phyloP scores from a whole-genome alignment of 2,329 filamentous ascomycete species.

The Colletotrichum sp. region DNA sequence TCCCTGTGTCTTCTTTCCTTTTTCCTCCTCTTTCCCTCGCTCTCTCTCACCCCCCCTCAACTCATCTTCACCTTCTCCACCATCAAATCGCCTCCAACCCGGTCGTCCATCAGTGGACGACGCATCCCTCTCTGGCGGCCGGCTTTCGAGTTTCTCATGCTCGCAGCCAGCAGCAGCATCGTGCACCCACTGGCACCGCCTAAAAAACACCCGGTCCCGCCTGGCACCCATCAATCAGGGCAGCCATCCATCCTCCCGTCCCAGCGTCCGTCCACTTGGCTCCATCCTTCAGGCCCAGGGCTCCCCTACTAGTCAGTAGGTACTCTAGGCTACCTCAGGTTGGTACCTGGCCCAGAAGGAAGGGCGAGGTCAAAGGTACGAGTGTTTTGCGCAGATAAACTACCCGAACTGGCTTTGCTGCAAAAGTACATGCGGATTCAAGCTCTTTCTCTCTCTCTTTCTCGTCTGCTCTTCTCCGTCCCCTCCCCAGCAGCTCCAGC shows the following conservation, averaged over 20 bases:
- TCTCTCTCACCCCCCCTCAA: conserved; percentile 25
- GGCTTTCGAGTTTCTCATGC: background rate
- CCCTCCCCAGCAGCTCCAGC: background rate
- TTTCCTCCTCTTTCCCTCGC: conserved; percentile 30
- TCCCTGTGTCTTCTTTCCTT: conserved; percentile 29
- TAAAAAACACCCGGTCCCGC: background rate
- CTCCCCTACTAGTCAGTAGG: background rate
- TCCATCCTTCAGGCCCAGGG: conserved; percentile 1
- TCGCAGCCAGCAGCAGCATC: background rate
- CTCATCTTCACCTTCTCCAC: background rate
- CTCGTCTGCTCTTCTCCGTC: background rate
- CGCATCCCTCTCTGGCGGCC: background rate
- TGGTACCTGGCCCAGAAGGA: background rate
- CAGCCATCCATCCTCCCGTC: conserved; percentile 6
- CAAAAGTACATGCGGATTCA: background rate
- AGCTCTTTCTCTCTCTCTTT: background rate
- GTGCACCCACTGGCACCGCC: background rate
- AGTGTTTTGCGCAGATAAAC: background rate
- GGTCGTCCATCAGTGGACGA: background rate
- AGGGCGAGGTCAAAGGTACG: background rate
- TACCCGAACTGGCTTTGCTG: background rate
- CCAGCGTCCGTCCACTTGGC: background rate
- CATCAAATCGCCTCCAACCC: background rate
- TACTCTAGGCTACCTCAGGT: background rate
- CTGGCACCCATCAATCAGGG: conserved; percentile 1